Percentiles rank a stretch among this genome's conserved stretches.
Evolutionary conservation across 2,329 filamentous ascomycete species (phyloP).

Genomic region (Amylocarpus encephaloides): DNA sequence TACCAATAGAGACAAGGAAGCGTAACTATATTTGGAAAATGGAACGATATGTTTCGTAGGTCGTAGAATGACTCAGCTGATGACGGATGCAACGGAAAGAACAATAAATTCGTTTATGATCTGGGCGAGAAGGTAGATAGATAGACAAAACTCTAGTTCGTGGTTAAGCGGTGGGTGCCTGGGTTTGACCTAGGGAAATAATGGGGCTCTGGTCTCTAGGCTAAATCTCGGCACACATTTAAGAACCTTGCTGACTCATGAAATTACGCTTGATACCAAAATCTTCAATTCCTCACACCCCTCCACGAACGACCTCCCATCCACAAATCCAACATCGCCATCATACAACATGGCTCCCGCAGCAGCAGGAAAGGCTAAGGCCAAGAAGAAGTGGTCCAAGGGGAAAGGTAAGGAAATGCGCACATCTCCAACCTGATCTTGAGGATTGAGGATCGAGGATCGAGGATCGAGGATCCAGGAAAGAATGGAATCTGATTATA

Average conservation of each 20-base stretch:
- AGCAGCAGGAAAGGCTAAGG: conserved; percentile 6
- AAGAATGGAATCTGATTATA: background rate
- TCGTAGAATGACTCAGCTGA: no score
- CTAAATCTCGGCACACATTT: conserved; percentile 2
- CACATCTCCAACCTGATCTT: conserved; percentile 1
- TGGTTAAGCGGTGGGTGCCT: no score
- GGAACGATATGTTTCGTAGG: no score
- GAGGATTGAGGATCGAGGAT: no score
- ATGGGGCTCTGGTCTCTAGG: no score
- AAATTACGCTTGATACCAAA: background rate
- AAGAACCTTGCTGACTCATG: conserved; percentile 1
- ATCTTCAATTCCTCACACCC: background rate
- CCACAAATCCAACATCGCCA: conserved; percentile 5
- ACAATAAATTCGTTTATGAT: no score
- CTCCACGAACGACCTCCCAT: background rate
- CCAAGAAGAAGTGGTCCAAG: conserved; percentile 48
- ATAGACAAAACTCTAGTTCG: no score
- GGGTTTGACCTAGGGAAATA: no score
- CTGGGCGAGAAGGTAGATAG: no score
- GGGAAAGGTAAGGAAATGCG: conserved; percentile 42
- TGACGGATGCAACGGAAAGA: no score
- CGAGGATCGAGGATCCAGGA: background rate
- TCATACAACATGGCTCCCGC: conserved; percentile 7
- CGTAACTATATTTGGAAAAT: no score
- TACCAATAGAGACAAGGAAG: no score